Evolutionary conservation across 176 grass and related monocot genomes (phyloP), one percentile per base, ranked within the genome.

Genomic region (Oryza officinalis): DNA sequence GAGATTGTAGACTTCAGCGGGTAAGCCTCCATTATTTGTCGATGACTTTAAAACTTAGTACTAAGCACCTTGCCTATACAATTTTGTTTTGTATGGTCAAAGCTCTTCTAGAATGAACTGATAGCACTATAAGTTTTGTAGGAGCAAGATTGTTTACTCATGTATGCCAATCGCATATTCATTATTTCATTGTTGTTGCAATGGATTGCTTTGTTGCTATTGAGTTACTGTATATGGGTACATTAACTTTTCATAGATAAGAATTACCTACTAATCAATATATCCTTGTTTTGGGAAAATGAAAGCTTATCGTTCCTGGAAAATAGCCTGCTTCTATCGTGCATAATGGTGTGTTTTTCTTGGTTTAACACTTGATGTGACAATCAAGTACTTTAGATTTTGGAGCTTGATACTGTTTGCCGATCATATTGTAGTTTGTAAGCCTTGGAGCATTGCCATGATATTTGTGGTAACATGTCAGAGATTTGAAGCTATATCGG

Each of bases 1-100:
- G 85, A 95, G 66, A 87, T 92, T 45, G 61, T 84, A 31, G 96
- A 98, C 45, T 32, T 78, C 75, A 87, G 9, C 2, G 87, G 96
- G 96, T 98, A 84, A 85, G 87, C 73, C 30, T 80, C 47, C 67
- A 68, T 28, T 63, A 43, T 31, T 8, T 71, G 76, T 47, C 2
- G 31, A 33, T 54, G 15, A 43, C 27, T 85, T 89, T 12, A 44
- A n/a, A 61, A 27, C 65, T 81, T 27, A 33, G 74, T n/a, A 30
- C 20, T 77, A 38, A 45, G 44, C 27, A 54, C 20, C 13, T 74
- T 47, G 15, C 10, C 15, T 65, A 41, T 79, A 26, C 71, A 20
- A 71, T 35, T 23, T 81, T 54, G 23, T 26, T 43, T 0, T 18
- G 15, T 26, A 57, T 57, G 50, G 10, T 77, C 22, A 59, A 72